phyloP scores from a whole-genome alignment of 2,329 filamentous ascomycete genomes.

The Neonectria punicea region DNA sequence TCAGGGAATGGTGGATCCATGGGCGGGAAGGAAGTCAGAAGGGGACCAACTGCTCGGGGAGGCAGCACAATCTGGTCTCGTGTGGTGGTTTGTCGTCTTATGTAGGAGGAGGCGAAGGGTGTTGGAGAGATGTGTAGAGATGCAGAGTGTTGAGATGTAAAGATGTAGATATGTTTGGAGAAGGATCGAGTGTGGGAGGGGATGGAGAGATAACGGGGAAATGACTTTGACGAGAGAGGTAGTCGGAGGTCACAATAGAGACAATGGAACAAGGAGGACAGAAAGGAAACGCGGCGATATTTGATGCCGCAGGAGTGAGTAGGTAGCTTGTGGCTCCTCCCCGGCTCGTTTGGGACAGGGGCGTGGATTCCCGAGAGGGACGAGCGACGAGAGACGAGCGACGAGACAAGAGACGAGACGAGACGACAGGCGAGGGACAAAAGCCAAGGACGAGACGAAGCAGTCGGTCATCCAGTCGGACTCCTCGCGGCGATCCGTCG shows the following conservation, averaged over 20 bases:
- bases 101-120: slow-evolving; percentile 26
- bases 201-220: slow-evolving; percentile 16
- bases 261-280: slow-evolving; percentile 40
- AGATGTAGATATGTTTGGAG: slow-evolving; percentile 8
- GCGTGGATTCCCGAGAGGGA: slow-evolving; percentile 11
- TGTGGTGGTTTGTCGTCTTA: slow-evolving; percentile 33
- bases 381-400: no score
- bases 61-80: slow-evolving; percentile 38
- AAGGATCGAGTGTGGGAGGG: slow-evolving; percentile 29
- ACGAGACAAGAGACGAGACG: not conserved
- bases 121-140: slow-evolving; percentile 5
- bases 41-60: slow-evolving; percentile 14
- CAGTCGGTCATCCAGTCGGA: slow-evolving; percentile 13
- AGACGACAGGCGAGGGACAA: no score
- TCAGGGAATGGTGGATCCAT: slow-evolving; percentile 47
- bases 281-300: slow-evolving; percentile 39
- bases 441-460: not conserved
- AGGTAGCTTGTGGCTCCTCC: slow-evolving; percentile 35
- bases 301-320: slow-evolving; percentile 35
- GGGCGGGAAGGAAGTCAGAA: slow-evolving; percentile 27
- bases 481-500: slow-evolving; percentile 32
- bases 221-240: slow-evolving; percentile 29
- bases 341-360: slow-evolving; percentile 37
- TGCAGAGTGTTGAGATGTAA: not conserved
- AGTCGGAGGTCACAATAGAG: slow-evolving; percentile 41